Conservation (phyloP, 2,329 filamentous ascomycete species). For the Xylaria sp. region DNA sequence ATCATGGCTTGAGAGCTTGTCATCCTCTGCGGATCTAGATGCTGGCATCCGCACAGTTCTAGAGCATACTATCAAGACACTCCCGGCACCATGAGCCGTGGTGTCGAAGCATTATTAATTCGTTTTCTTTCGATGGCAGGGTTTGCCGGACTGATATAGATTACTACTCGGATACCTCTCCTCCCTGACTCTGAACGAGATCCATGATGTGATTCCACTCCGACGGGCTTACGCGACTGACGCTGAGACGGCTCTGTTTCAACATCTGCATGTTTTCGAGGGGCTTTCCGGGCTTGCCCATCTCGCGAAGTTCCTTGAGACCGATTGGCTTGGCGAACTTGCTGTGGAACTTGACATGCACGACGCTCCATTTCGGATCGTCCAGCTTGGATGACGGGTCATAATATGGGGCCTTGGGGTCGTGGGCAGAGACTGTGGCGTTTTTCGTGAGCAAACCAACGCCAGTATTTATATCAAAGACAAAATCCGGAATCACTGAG, state of each 20-base stretch:
- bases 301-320: conserved; percentile 64
- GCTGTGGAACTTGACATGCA: conserved; percentile 79
- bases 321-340: conserved; percentile 71
- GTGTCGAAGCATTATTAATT: not conserved
- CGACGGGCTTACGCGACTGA: conserved; percentile 57
- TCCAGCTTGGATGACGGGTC: conserved; percentile 67
- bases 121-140: not conserved
- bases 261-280: conserved; percentile 77
- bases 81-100: conserved; percentile 17
- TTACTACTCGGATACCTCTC: conserved; percentile 17
- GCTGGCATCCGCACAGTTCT: conserved; percentile 51
- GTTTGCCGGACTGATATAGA: not conserved
- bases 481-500: too few relatives aligned
- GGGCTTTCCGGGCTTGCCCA: conserved; percentile 50
- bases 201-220: conserved; percentile 63
- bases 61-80: conserved; percentile 41
- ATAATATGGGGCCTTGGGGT: conserved; percentile 72
- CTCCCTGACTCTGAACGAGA: conserved; percentile 40
- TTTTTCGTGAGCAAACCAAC: conserved; percentile 21
- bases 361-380: conserved; percentile 78
- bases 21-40: conserved; percentile 48
- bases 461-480: not conserved
- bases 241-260: conserved; percentile 75
- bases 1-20: conserved; percentile 50
- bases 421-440: conserved; percentile 60